phyloP scores from a whole-genome alignment of 768 basidiomycete species.

The Gloeostereum incarnatum region DNA sequence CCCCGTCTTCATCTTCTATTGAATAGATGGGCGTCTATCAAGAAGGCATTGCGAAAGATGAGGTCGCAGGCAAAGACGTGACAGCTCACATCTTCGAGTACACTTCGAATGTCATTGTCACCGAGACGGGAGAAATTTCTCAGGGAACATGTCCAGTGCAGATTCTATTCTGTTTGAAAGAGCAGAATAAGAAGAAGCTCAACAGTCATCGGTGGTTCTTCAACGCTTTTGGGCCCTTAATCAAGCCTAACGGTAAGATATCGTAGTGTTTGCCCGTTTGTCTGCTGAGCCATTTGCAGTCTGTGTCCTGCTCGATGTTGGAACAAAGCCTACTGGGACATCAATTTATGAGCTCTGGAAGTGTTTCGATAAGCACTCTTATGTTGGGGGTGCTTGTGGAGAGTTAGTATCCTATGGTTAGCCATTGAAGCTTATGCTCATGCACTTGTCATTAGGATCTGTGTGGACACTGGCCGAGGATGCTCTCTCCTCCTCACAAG shows the following conservation, averaged over 20 bases:
- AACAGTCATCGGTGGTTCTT: conserved; percentile 98
- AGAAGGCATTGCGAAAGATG: conserved; percentile 86
- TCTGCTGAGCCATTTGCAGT: conserved; percentile 31
- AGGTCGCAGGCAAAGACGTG: conserved; percentile 81
- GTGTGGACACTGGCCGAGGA: conserved; percentile 70
- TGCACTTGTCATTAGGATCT: conserved; percentile 40
- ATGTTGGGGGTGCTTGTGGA: conserved; percentile 93
- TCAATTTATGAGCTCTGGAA: conserved; percentile 98
- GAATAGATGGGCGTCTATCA: conserved; percentile 77
- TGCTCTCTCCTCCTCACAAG: conserved; percentile 65
- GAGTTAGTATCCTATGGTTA: conserved; percentile 40
- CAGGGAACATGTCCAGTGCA: conserved; percentile 74
- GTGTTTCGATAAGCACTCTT: conserved; percentile 79
- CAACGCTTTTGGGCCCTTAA: conserved; percentile 86
- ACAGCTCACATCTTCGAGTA: conserved; percentile 92
- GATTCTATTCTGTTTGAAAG: conserved; percentile 86
- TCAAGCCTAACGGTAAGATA: conserved; percentile 70
- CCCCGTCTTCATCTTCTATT: neutral
- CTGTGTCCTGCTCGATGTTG: conserved; percentile 88
- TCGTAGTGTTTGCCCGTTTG: conserved; percentile 1
- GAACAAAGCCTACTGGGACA: conserved; percentile 90
- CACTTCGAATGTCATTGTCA: conserved; percentile 71
- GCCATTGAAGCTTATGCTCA: neutral
- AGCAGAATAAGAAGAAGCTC: conserved; percentile 95
- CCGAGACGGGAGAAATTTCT: conserved; percentile 73